These are phyloP conservation scores for Neoarthrinium moseri DNA, from an alignment of 2,329 filamentous ascomycete species.

Conservation along the genomic window DNA sequence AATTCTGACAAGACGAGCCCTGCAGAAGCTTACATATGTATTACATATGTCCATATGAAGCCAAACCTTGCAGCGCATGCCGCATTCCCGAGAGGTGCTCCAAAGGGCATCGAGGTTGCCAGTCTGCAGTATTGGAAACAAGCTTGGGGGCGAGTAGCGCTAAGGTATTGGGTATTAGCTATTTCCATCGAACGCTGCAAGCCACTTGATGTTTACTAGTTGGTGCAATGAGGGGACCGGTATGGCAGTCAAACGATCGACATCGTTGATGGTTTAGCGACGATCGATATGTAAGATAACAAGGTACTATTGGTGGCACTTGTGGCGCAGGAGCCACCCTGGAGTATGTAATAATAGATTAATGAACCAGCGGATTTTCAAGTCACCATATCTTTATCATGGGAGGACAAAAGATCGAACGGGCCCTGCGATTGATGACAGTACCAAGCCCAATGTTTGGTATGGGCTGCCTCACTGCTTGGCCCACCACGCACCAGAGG, in stretches of 20 bases:
- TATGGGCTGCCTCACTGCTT: too few relatives aligned
- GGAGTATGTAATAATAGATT: too few relatives aligned
- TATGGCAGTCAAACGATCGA: constrained; percentile 25
- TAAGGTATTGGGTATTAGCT: too few relatives aligned
- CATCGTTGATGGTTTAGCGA: constrained; percentile 23
- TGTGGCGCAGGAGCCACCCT: constrained; percentile 8
- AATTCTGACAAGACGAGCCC: constrained; percentile 26
- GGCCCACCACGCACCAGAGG: too few relatives aligned
- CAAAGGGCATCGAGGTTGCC: constrained; percentile 27
- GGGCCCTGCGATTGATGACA: too few relatives aligned
- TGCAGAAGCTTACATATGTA: too few relatives aligned
- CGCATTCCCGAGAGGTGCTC: constrained; percentile 26
- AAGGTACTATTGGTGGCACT: constrained; percentile 27
- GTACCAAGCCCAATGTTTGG: too few relatives aligned
- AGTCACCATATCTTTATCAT: not conserved
- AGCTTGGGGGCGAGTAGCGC: constrained; percentile 21
- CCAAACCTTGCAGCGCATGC: constrained; percentile 27
- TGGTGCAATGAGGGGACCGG: constrained; percentile 29
- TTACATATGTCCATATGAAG: too few relatives aligned
- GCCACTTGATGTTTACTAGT: constrained; percentile 35
- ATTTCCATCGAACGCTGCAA: constrained; percentile 30
- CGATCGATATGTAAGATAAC: constrained; percentile 24
- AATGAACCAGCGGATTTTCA: not conserved
- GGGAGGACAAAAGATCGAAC: too few relatives aligned
- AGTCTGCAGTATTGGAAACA: constrained; percentile 37